Evolutionary conservation across 352 stramenopile genomes (phyloP).

Genomic region (Hyaloperonospora brassicae): DNA sequence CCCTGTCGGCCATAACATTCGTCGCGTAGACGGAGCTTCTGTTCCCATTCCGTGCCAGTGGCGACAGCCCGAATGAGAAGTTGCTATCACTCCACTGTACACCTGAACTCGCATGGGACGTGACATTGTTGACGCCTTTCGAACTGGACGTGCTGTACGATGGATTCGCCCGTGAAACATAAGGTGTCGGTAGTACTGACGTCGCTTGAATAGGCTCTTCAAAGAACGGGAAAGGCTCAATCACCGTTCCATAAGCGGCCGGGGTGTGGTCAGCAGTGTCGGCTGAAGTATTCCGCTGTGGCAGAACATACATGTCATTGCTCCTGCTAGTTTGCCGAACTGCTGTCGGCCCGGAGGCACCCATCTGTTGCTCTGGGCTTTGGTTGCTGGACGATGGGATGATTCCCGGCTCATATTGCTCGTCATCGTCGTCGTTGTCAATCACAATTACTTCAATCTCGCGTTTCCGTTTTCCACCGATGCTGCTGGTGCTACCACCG

Average conservation of each 20-base stretch:
- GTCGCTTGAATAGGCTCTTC: constrained; percentile 4
- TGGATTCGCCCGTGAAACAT: constrained; percentile 5
- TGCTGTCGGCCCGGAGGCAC: not conserved
- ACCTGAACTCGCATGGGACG: not conserved
- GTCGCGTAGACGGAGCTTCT: constrained; percentile 5
- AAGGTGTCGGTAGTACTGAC: constrained; percentile 1
- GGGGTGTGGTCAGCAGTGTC: not conserved
- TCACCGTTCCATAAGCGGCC: constrained; percentile 2
- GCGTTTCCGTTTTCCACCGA: constrained; percentile 42
- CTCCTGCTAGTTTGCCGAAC: constrained; percentile 4
- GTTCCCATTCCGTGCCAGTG: constrained; percentile 10
- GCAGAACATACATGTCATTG: constrained; percentile 1
- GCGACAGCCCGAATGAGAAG: constrained; percentile 4
- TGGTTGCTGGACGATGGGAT: not conserved
- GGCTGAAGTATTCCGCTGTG: not conserved
- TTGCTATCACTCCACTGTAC: constrained; percentile 12
- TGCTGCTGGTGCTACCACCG: not conserved
- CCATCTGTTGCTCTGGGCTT: not conserved
- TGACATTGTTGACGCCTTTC: constrained; percentile 9
- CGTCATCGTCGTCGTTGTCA: constrained; percentile 29
- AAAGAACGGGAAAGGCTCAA: constrained; percentile 24
- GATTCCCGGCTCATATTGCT: not conserved
- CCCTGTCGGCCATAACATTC: constrained; percentile 11
- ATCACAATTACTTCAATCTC: constrained; percentile 57
- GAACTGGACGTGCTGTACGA: constrained; percentile 1